Base-by-base conservation (phyloP, 2,329 filamentous ascomycete genomes). In the Nothophaeocryptopus gaeumannii region DNA sequence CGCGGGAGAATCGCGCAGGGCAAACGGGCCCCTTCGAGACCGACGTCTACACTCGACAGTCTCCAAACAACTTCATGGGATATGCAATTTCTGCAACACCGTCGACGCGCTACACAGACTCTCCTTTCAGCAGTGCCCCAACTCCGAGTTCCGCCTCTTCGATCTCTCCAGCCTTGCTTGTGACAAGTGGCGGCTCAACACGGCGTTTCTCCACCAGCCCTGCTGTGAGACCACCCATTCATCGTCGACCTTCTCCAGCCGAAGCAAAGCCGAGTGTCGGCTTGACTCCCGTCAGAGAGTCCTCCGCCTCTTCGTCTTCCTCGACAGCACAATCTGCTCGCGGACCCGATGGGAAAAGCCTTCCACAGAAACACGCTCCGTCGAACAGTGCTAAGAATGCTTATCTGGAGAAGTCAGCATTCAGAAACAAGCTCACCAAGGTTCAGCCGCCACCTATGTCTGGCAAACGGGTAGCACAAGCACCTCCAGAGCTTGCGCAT, bases 101-200 rank as follows among this genome's bases (percentile, higher is more conserved):
- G 33, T 90, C 86, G 3, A 89, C 87, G 1, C 77, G 84, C 53
- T 89, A 86, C 61, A 88, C 85, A 1, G 86, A 83, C 48, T 90
- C 87, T 1, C 82, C 85, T 5, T 90, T 89, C 68, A 90, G 86
- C 63, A 79, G 86, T 55, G 85, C 87, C 51, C 89, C 86, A 1
- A 90, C 87, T 2, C 87, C 87, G 5, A 89, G 86, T 4, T 90
- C 87, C 8, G 83, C 87, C 55, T 86, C 84, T 7, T 90, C 87
- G 1, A 84, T 86, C 60, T 90, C 86, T 12, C 85, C 87, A 3
- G 78, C 81, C 2, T 67, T 85, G 66, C 54, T 75, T 70, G 54
- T 74, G 64, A 58, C 76, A 67, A 69, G 65, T 38, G 49, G 53
- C 49, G 20, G 20, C 20, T 26, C 20, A 26, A 26, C 20, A 26